Evolutionary conservation across 768 basidiomycete species (phyloP).

Genomic region (Tephrocybe sp.): DNA sequence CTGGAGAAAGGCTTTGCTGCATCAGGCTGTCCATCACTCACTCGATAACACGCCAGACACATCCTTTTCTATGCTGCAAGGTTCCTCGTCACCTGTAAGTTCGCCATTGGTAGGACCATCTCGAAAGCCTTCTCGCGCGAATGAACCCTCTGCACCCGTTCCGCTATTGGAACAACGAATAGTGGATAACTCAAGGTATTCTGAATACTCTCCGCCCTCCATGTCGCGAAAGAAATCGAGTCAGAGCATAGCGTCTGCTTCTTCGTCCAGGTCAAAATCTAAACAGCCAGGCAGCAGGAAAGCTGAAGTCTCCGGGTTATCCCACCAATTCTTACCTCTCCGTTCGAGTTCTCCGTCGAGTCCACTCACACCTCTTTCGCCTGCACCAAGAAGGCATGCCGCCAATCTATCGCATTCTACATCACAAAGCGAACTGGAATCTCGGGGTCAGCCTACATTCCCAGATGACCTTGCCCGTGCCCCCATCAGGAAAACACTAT

Average conservation of each 20-base stretch:
- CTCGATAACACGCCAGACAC: constrained; percentile 47
- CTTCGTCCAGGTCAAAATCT: constrained; percentile 21
- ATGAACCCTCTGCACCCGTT: constrained; percentile 20
- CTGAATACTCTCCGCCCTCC: constrained; percentile 20
- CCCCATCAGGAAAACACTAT: constrained; percentile 45
- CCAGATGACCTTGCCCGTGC: constrained; percentile 5
- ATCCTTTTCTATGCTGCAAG: constrained; percentile 41
- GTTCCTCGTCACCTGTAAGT: constrained; percentile 34
- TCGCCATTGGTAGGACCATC: constrained; percentile 26
- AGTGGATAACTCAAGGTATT: constrained; percentile 32
- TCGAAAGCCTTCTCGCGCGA: constrained; percentile 13
- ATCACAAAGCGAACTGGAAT: constrained; percentile 52
- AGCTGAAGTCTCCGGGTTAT: constrained; percentile 28
- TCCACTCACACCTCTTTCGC: constrained; percentile 59
- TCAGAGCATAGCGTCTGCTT: constrained; percentile 23
- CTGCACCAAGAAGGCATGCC: constrained; percentile 57
- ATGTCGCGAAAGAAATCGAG: constrained; percentile 28
- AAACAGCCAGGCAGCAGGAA: constrained; percentile 27
- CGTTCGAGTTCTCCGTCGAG: constrained; percentile 66
- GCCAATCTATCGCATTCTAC: constrained; percentile 49
- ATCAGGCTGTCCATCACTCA: constrained; percentile 77
- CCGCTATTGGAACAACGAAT: constrained; percentile 44
- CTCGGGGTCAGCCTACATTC: constrained; percentile 9
- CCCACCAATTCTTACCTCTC: constrained; percentile 45
- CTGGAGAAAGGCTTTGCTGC: constrained; percentile 76